Base-by-base conservation (phyloP, 2,329 filamentous ascomycete species). In the Trichophyton benhamiae region DNA sequence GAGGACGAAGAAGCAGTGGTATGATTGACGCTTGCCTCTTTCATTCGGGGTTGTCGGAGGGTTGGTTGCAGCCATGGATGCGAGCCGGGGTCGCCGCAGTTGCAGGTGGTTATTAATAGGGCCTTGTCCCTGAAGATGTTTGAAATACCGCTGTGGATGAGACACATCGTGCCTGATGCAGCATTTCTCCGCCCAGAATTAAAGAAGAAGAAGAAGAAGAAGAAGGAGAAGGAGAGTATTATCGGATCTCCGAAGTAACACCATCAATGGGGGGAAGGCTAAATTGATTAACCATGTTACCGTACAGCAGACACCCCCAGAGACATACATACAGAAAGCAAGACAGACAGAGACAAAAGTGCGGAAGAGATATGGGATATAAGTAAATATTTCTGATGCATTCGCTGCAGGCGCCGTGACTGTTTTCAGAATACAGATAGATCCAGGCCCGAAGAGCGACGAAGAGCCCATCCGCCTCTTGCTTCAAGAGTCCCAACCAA, bases 101-200 rank as follows among this genome's bases (percentile, higher is more conserved):
- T 25, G 49, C 49, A 25, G 15, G 25, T 33, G 20, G 22, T 53
- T 53, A 53, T 53, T 53, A 27, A 53, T 53, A 53, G 49, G 49
- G 27, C 22, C 49, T 30, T 53, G 22, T 53, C 49, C 27, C n/a
- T 53, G 49, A 30, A 53, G 49, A 13, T 13, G 49, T 53, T 53
- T 53, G 49, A 53, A 53, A 53, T 53, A n/a, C 49, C 17, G 49
- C 49, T 30, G 49, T 53, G 49, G 49, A 53, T 53, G 49, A 53
- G 49, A 53, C 49, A 53, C 27, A 53, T 27, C 20, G 25, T 22
- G 6, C 44, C 13, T 15, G 44, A 48, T 48, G 44, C 20, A 48
- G 44, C 44, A 2, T 22, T 48, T 11, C 33, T 38, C 33, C 33
- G 33, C 25, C 17, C 44, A 48, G 49, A 33, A 27, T 53, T 53